Base-by-base conservation (phyloP, 2,329 filamentous ascomycete genomes). In the Piedraia hortae region DNA sequence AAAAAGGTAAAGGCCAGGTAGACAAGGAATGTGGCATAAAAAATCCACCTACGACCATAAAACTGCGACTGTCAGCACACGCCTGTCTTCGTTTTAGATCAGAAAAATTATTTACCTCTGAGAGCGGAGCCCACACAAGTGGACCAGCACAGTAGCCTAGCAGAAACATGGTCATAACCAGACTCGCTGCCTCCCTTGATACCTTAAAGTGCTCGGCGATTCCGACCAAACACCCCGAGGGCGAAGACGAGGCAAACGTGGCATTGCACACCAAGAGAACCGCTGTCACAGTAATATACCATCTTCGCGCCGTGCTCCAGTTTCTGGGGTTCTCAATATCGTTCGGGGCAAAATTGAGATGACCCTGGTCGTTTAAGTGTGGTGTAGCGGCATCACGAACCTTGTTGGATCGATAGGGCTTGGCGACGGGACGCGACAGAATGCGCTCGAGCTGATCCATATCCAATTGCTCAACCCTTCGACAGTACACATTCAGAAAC, bases 41-140 rank as follows among this genome's bases (percentile, higher is more conserved):
- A 56, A 20, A 62, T 49, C 30, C 43, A 46, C 27, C 54, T 46
- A 8, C 65, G 51, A 5, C 66, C 64, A 26, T 57, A 59, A 27
- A 69, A 62, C 36, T 74, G n/a, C n/a, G n/a, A n/a, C n/a, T n/a
- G n/a, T n/a, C n/a, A n/a, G n/a, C n/a, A n/a, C n/a, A n/a, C n/a
- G n/a, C n/a, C n/a, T n/a, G n/a, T n/a, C n/a, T n/a, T n/a, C n/a
- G n/a, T n/a, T n/a, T n/a, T n/a, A n/a, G n/a, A n/a, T n/a, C n/a
- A n/a, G n/a, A n/a, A n/a, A n/a, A n/a, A n/a, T n/a, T n/a, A n/a
- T n/a, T n/a, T n/a, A n/a, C n/a, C 36, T 73, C 67, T 19, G 59
- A 67, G 3, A 71, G 37, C 0, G 67, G 68, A 0, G 62, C 66
- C 50, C 64, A 69, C 7, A 68, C 40, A 5, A 68, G 41, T 1